Evolutionary conservation across 768 basidiomycete species (phyloP), one percentile per base, ranked within the genome.

Genomic region (Solioccasus polychromus): DNA sequence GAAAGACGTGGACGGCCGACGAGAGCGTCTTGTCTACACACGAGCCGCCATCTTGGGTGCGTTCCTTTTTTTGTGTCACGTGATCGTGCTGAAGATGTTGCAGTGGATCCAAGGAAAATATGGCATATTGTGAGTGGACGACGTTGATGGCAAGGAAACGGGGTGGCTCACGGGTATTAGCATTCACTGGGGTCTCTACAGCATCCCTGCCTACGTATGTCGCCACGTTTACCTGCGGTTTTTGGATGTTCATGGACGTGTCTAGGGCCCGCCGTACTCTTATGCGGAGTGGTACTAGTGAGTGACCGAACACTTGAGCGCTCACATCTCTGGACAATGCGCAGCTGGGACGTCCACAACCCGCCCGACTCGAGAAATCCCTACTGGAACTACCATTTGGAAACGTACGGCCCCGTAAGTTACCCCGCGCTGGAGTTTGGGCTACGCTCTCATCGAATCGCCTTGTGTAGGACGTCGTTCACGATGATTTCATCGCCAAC

Each of bases 251-350:
- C 26, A 45, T 42, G 14, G 36, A 17, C 41, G 5, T 15, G 11
- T 41, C 26, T 41, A 76, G 75, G 72, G 67, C 11, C 70, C 73
- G 2, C 59, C 63, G 0, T 55, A 53, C 12, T 50, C 53, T 10
- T 79, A 80, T 48, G 72, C 76, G 0, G 80, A 82, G 57, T 82
- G 79, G 78, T 81, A 80, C 47, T 59, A 73, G 76, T 77, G 56
- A 46, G 72, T 72, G 37, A 22, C 37, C 19, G n/a, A 34, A 18
- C 10, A 14, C 23, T 9, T 17, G 4, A 39, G 25, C 19, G 25
- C 10, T n/a, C 34, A n/a, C 15, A 2, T 35, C 32, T 11, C 23
- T 30, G 3, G n/a, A 28, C 23, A 4, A 10, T 12, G 28, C 39
- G 40, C 30, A 75, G 73, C 47, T 72, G 67, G 69, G 42, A 63